Conservation (phyloP, 1,139 yeast species). For the Sugiyamaella novakii region DNA sequence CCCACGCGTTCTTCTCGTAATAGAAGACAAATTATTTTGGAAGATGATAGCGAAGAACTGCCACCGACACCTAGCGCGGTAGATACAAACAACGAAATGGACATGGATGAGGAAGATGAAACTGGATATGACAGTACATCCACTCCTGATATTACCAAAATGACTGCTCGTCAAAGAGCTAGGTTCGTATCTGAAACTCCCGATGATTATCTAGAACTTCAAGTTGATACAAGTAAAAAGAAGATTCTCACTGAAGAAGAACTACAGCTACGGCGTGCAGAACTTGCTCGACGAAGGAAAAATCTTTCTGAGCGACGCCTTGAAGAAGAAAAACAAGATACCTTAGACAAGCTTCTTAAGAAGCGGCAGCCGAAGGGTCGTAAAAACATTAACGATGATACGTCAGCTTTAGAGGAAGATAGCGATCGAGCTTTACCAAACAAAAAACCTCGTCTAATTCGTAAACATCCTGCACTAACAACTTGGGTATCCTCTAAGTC, state of each 20-base stretch:
- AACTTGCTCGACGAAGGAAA: conserved; percentile 83
- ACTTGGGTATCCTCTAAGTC: conserved; percentile 46
- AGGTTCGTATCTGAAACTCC: conserved; percentile 36
- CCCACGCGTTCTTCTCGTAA: conserved; percentile 8
- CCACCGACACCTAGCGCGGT: conserved; percentile 10
- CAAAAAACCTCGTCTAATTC: conserved; percentile 31
- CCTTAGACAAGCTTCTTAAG: conserved; percentile 79
- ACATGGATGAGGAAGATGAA: conserved; percentile 32
- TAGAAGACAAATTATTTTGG: conserved; percentile 11
- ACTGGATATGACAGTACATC: conserved; percentile 31
- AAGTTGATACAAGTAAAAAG: conserved; percentile 45
- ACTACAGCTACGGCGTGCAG: conserved; percentile 77
- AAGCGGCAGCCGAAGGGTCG: conserved; percentile 63
- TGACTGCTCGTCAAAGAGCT: conserved; percentile 49
- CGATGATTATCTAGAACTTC: conserved; percentile 36
- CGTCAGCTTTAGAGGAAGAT: conserved; percentile 29
- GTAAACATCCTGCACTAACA: conserved; percentile 52
- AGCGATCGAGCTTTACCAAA: conserved; percentile 25
- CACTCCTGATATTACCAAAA: conserved; percentile 40
- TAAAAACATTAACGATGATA: conserved; percentile 34
- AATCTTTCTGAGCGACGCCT: conserved; percentile 79
- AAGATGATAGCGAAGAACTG: conserved; percentile 16
- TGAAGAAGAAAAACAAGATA: conserved; percentile 92
- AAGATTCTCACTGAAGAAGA: conserved; percentile 77
- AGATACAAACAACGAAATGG: conserved; percentile 19